Base-by-base conservation (phyloP, 768 basidiomycete genomes). In the Hysterangium stoloniferum region DNA sequence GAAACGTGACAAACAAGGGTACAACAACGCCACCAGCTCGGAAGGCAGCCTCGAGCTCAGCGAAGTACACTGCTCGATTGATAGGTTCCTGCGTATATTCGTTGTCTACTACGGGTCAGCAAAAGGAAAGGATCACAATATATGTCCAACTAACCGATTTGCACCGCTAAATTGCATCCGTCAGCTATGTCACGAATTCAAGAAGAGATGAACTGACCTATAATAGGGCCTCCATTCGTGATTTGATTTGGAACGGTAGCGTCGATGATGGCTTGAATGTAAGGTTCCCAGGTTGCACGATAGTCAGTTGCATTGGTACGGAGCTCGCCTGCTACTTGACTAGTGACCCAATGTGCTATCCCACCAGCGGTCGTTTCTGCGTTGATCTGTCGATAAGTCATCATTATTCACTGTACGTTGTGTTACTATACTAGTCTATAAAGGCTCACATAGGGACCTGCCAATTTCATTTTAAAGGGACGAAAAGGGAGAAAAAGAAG, bases 291-390 rank as follows among this genome's bases (percentile, higher is more conserved):
- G 0, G 85, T 77, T 8, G 70, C 76, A 24, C 66, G 70, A 74
- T 78, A 90, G 57, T 85, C 83, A 0, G 79, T 74, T 4, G 77
- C 82, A 50, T 84, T 84, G 19, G 86, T 88, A n/a, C 89, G 77
- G 13, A 89, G 68, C 36, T 68, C 66, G 6, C 82, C 83, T 3
- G 78, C 73, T 13, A 85, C 77, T 57, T 79, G 72, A 11, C 77
- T 73, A 1, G 86, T 88, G 9, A 77, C 71, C 87, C 87, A 89
- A 48, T 75, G 74, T 1, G 78, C 68, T 52, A 80, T 71, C 8
- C 87, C 87, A 22, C 87, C 87, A 0, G 84, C 88, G 11, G 82
- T 80, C 0, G 84, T 86, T 61, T 89, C 86, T 4, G 84, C 38
- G 34, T 35, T 49, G 19, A 46, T 42, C 36, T 41, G 17, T 6